Conservation (phyloP, 345 rosid species). For the Syzygium oleosum region DNA sequence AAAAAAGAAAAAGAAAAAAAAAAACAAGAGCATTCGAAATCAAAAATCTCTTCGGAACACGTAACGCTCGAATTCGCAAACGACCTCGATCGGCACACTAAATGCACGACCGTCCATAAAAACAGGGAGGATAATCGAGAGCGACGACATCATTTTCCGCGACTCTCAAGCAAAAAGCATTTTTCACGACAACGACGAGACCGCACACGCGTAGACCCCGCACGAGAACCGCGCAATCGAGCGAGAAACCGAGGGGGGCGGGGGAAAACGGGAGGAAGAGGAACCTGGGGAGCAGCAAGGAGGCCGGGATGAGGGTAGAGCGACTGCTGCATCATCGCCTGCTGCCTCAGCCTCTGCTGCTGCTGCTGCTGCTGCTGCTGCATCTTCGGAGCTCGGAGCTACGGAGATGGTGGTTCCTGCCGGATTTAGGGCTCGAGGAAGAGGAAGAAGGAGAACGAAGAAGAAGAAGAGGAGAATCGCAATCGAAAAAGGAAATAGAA, state of each 20-base stretch:
- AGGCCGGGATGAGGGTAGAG: slow-evolving; percentile 41
- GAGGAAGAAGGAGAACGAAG: background rate
- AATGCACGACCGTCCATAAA: background rate
- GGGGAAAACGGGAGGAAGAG: background rate
- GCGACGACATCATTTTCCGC: background rate
- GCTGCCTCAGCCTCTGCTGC: slow-evolving; percentile 54
- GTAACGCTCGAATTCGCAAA: background rate
- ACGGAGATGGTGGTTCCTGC: background rate
- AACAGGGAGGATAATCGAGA: background rate
- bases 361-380: slow-evolving; percentile 51
- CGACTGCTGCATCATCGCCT: slow-evolving; percentile 51
- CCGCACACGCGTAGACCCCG: background rate
- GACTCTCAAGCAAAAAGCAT: background rate
- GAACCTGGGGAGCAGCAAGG: slow-evolving; percentile 54
- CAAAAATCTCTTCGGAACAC: background rate
- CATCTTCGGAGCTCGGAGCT: background rate
- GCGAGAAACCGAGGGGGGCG: background rate
- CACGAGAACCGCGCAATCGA: background rate
- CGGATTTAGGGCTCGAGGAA: slow-evolving; percentile 3
- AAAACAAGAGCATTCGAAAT: background rate
- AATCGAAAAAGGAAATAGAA: background rate
- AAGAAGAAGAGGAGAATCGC: background rate
- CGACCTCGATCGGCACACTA: background rate
- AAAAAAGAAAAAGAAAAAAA: background rate
- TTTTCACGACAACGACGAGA: background rate